A percentile compares a stretch with the other conserved stretches of the same genome.
These are phyloP conservation scores for Pleurotus tuber-regium DNA, from an alignment of 768 basidiomycete genomes.

Conservation along the genomic window DNA sequence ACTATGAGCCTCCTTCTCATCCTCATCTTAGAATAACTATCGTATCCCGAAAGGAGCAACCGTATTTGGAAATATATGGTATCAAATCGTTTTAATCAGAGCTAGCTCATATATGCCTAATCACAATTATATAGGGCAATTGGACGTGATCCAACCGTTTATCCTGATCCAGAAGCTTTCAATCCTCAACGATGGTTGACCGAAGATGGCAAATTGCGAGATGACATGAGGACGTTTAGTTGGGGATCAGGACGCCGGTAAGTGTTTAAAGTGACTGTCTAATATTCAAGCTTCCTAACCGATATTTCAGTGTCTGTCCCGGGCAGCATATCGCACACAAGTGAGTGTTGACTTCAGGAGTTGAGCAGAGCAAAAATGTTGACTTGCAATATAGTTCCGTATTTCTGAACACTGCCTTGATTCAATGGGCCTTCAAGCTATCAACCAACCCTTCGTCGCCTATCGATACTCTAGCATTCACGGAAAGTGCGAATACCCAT, in stretches of 20 bases:
- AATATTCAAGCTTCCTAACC: too few species aligned
- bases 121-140: constrained; percentile 41
- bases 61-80: constrained; percentile 63
- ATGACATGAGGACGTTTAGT: constrained; percentile 49
- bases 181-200: constrained; percentile 58
- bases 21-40: constrained; percentile 34
- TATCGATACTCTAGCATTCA: constrained; percentile 61
- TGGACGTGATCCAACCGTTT: constrained; percentile 54
- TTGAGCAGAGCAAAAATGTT: neutral
- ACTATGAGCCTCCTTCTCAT: neutral
- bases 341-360: constrained; percentile 25
- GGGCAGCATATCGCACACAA: constrained; percentile 57
- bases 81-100: neutral
- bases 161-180: constrained; percentile 58
- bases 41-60: constrained; percentile 56
- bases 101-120: neutral
- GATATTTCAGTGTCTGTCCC: constrained; percentile 56
- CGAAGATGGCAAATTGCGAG: constrained; percentile 40
- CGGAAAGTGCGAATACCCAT: constrained; percentile 61
- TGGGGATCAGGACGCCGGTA: constrained; percentile 56
- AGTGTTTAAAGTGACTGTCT: constrained; percentile 16
- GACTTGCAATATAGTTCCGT: constrained; percentile 42
- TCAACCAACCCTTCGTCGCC: constrained; percentile 46
- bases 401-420: constrained; percentile 61
- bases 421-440: constrained; percentile 66